Base-by-base conservation (phyloP, 805 yeast species). In the Yueomyces sinensis region DNA sequence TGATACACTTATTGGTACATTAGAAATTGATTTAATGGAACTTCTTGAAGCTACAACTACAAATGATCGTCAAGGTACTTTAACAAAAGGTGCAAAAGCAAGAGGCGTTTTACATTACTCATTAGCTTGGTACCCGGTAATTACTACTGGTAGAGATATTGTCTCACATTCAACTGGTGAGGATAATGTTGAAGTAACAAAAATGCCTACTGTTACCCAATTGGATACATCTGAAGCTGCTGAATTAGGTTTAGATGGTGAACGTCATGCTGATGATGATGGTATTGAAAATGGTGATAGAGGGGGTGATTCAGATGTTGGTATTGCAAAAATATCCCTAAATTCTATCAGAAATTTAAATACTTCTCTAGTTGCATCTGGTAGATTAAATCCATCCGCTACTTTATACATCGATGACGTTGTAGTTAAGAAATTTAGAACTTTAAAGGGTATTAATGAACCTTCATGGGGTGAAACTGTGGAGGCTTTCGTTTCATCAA, bases 391-490 rank as follows among this genome's bases (percentile, higher is more conserved):
- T 49, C 80, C 91, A 19, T 75, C 69, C 52, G 86, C 86, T 13
- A 82, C 76, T 46, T 53, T 82, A 16, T 72, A 59, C 44, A 54
- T 79, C 33, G 73, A 79, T 51, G 69, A 68, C 29, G 68, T 74
- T 41, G 57, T 72, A 35, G 63, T 68, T 13, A 68, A 68, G 45
- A 59, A 59, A 5, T 70, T 74, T 35, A 72, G 91, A 62, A 67
- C 70, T 23, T 62, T 80, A 51, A 75, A 73, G 47, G 68, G 72
- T 47, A 67, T 74, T 9, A 82, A 80, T 46, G 83, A 76, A 47
- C 93, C 94, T 14, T 60, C 75, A 9, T 82, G 81, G 75, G 75
- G 74, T 39, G 74, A 74, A 46, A 52, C 66, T 20, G 54, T 74
- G 36, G 93, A 82, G 55, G 51, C 71, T 5, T 63, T 82, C 43